Evolutionary conservation across 78 protist species (phyloP).

Genomic region (Chrysochromulina parva): DNA sequence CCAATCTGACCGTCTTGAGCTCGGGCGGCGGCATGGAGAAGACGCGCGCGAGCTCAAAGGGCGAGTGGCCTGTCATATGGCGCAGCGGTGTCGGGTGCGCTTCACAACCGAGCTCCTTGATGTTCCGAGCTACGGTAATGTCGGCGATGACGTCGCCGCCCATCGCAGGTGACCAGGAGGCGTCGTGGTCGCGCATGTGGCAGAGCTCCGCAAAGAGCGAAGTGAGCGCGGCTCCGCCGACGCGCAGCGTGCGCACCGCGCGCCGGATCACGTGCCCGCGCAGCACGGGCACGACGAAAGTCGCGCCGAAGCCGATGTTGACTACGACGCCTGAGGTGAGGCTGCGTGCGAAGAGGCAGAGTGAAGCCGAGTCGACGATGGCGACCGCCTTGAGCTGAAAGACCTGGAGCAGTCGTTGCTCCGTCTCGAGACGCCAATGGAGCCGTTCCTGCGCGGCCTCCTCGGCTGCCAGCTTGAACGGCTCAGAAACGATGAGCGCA

Average conservation of each 20-base stretch:
- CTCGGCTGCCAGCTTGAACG: not conserved
- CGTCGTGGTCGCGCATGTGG: not conserved
- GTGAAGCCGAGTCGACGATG: slow-evolving; percentile 32
- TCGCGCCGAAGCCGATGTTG: not conserved
- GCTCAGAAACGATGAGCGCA: not conserved
- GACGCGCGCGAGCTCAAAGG: not conserved
- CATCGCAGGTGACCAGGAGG: not conserved
- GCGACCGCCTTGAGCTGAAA: not conserved
- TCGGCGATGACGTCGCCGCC: not conserved
- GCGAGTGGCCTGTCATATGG: not conserved
- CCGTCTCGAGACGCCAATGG: not conserved
- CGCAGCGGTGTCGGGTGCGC: not conserved
- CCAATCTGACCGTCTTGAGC: not conserved
- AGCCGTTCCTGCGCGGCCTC: not conserved
- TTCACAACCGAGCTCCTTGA: not conserved
- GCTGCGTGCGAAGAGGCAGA: slow-evolving; percentile 1
- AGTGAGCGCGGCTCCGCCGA: not conserved
- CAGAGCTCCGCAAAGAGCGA: not conserved
- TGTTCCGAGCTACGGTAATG: not conserved
- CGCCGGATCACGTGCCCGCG: not conserved
- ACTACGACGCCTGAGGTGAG: slow-evolving; percentile 26
- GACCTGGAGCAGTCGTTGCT: not conserved
- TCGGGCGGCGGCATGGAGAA: not conserved
- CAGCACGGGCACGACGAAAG: slow-evolving; percentile 3
- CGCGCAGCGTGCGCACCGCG: not conserved